These are phyloP conservation scores for Pyrenochaeta sp. DNA, from an alignment of 2,329 filamentous ascomycete genomes.

Conservation along the genomic window DNA sequence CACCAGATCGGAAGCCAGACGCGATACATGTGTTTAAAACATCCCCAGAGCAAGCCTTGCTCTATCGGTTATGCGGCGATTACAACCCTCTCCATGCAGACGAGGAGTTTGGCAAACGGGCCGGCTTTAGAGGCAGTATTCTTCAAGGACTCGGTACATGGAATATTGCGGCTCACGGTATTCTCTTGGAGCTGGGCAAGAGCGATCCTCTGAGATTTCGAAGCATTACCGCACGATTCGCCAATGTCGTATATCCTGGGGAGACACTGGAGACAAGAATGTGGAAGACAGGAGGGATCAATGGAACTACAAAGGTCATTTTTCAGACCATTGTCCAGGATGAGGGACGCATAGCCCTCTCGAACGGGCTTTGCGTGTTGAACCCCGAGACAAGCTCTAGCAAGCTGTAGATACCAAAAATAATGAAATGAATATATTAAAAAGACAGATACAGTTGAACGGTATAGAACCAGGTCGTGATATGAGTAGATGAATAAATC, in stretches of 20 bases:
- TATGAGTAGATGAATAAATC: no score
- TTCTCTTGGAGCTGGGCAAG: constrained; percentile 51
- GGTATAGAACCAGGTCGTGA: no score
- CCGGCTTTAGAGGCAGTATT: constrained; percentile 57
- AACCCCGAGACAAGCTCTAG: constrained; percentile 3
- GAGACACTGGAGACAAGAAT: constrained; percentile 55
- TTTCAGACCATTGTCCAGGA: constrained; percentile 53
- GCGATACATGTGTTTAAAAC: constrained; percentile 50
- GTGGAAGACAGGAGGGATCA: constrained; percentile 48
- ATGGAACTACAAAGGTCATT: constrained; percentile 45
- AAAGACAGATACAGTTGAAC: no score
- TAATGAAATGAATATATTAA: no score
- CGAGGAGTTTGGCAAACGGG: constrained; percentile 51
- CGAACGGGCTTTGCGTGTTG: constrained; percentile 14
- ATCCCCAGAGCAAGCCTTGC: constrained; percentile 48
- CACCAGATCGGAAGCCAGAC: constrained; percentile 49
- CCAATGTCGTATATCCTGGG: constrained; percentile 57
- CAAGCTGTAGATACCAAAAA: constrained; percentile 12
- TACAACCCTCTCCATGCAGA: constrained; percentile 59
- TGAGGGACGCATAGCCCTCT: constrained; percentile 49
- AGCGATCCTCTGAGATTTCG: constrained; percentile 52
- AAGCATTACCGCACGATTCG: constrained; percentile 56
- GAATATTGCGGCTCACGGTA: constrained; percentile 56
- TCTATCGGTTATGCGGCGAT: constrained; percentile 58
- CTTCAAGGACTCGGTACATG: constrained; percentile 58